Evolutionary conservation across 1,284 basidiomycete species (phyloP).

Genomic region (Ganoderma resinaceum): DNA sequence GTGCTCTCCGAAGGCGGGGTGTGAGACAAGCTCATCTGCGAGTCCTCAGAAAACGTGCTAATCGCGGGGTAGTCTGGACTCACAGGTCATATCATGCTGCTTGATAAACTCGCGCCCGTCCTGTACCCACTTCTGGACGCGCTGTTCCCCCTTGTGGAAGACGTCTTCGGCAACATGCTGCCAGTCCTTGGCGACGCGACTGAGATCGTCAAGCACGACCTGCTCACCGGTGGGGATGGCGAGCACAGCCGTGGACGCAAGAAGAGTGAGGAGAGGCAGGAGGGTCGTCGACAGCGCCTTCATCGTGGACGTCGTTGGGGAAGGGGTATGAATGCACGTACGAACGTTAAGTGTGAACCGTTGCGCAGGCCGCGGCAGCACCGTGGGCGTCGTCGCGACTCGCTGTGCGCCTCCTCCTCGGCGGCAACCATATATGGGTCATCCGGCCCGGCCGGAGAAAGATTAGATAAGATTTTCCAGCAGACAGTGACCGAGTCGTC

Average conservation of each 20-base stretch:
- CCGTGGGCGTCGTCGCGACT: background rate
- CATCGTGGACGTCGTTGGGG: conserved; percentile 26
- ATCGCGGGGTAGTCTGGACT: background rate
- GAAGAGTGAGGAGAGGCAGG: conserved; percentile 18
- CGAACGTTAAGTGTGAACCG: too few species aligned
- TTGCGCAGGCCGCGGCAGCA: background rate
- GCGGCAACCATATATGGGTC: background rate
- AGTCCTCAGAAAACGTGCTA: background rate
- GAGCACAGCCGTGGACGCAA: conserved; percentile 24
- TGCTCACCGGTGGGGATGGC: conserved; percentile 30
- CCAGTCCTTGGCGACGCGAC: conserved; percentile 20
- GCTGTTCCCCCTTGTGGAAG: conserved; percentile 22
- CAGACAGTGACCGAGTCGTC: too few species aligned
- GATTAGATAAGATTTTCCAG: too few species aligned
- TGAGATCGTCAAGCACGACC: conserved; percentile 22
- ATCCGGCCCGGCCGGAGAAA: background rate
- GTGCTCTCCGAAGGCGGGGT: conserved; percentile 33
- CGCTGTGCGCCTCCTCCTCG: background rate
- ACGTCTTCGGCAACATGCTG: conserved; percentile 24
- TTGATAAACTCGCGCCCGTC: conserved; percentile 26
- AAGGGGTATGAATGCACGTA: background rate
- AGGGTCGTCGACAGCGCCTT: conserved; percentile 22
- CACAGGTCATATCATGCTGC: conserved; percentile 30
- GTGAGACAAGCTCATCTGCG: conserved; percentile 35
- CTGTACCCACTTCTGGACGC: conserved; percentile 27